Conservation (phyloP, 2,329 filamentous ascomycete species). For the Hypocreales sp. region DNA sequence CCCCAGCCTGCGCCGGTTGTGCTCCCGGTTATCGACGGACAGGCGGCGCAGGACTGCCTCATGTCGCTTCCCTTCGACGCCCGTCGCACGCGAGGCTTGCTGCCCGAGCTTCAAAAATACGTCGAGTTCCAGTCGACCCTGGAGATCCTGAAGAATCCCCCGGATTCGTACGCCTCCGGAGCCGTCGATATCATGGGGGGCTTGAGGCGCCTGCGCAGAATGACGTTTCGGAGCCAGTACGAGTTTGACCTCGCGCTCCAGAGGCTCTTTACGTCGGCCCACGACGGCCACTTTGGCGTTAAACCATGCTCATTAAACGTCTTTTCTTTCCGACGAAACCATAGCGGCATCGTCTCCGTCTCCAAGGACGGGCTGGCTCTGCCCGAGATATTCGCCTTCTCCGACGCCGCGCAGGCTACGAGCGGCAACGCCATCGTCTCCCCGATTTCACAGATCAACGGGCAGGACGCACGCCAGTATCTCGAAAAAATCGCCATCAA, state of each 20-base stretch:
- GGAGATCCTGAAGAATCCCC: conserved; percentile 4
- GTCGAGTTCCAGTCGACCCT: conserved; percentile 5
- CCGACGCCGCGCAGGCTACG: not conserved
- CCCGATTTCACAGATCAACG: conserved; percentile 6
- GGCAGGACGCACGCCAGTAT: conserved; percentile 4
- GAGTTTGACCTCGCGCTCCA: conserved; percentile 1
- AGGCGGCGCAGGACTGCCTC: not conserved
- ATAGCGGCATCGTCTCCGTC: conserved; percentile 2
- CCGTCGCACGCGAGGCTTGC: conserved; percentile 1
- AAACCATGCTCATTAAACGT: conserved; percentile 1
- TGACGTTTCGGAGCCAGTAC: not conserved
- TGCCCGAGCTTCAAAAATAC: conserved; percentile 3
- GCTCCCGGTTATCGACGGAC: no score
- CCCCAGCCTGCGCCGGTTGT: no score
- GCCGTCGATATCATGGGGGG: conserved; percentile 3
- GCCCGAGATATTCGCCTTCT: conserved; percentile 6
- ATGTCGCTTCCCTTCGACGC: conserved; percentile 4
- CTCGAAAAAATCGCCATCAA: conserved; percentile 2
- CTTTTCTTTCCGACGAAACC: not conserved
- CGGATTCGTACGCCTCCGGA: conserved; percentile 1
- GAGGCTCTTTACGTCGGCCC: conserved; percentile 2
- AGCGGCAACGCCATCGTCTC: conserved; percentile 1
- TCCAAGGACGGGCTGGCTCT: conserved; percentile 14
- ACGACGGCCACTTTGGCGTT: conserved; percentile 4
- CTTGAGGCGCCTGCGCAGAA: conserved; percentile 1